phyloP scores from a whole-genome alignment of 2,329 filamentous ascomycete species.

The Venturia pyrina region DNA sequence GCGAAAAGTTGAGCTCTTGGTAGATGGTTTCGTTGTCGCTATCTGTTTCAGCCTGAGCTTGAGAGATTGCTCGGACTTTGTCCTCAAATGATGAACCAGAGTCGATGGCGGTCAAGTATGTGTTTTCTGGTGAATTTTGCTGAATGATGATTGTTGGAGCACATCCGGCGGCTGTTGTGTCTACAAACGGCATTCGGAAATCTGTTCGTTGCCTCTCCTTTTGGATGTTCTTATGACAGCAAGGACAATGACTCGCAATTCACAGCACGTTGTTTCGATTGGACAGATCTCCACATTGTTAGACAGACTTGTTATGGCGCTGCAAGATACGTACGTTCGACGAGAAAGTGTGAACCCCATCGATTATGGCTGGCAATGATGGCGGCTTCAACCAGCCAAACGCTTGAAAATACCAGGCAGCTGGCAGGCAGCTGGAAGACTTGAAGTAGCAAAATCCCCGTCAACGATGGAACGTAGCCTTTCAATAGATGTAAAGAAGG shows the following conservation, averaged over 20 bases:
- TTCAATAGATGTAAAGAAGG: background rate
- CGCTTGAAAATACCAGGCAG: background rate
- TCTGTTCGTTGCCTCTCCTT: background rate
- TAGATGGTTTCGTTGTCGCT: background rate
- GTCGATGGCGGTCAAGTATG: background rate
- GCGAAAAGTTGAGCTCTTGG: conserved; percentile 1
- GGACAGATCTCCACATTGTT: background rate
- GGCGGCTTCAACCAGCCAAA: background rate
- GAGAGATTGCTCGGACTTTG: conserved; percentile 2
- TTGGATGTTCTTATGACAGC: background rate
- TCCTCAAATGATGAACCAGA: background rate
- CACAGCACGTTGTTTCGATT: background rate
- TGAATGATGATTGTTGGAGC: background rate
- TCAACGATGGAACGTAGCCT: background rate
- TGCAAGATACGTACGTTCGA: background rate
- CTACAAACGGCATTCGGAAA: background rate
- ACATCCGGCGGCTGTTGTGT: background rate
- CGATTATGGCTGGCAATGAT: background rate
- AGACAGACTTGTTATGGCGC: background rate
- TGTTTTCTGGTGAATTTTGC: background rate
- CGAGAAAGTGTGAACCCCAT: background rate
- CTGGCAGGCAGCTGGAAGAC: background rate
- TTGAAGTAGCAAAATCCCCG: background rate
- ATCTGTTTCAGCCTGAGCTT: background rate
- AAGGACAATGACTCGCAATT: background rate